These are phyloP conservation scores for Hygrocybe punicea DNA, from an alignment of 768 basidiomycete species.

Conservation along the genomic window DNA sequence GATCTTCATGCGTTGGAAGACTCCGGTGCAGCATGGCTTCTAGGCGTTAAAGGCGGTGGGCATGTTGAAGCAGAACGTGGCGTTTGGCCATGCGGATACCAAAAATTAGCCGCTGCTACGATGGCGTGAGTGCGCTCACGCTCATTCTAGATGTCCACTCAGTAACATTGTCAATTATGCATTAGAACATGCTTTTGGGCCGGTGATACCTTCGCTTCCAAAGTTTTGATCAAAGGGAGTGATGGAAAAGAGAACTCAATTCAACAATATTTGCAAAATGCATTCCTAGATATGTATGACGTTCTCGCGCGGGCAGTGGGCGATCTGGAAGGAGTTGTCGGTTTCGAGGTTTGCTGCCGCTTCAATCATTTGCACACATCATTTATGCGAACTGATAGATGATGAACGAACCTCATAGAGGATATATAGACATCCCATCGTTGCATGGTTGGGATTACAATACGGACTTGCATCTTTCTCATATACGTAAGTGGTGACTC, in stretches of 20 bases:
- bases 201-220: constrained; percentile 81
- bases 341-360: constrained; percentile 70
- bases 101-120: constrained; percentile 87
- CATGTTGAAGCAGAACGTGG: constrained; percentile 76
- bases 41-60: constrained; percentile 73
- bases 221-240: constrained; percentile 51
- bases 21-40: constrained; percentile 82
- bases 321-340: constrained; percentile 74
- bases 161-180: constrained; percentile 4
- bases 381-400: constrained; percentile 45
- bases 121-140: constrained; percentile 66
- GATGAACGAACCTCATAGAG: constrained; percentile 93
- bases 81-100: constrained; percentile 91
- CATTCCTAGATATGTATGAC: constrained; percentile 77
- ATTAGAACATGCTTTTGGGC: constrained; percentile 89
- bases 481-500: constrained; percentile 56
- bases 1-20: constrained; percentile 77
- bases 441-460: constrained; percentile 90
- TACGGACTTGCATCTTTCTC: constrained; percentile 83
- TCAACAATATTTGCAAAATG: constrained; percentile 78
- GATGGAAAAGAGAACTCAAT: constrained; percentile 56
- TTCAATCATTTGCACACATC: background rate
- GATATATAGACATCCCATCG: constrained; percentile 80
- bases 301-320: constrained; percentile 64
- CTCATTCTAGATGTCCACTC: background rate